Evolutionary conservation across 2,329 filamentous ascomycete species (phyloP), one percentile per base, ranked within the genome.

Genomic region (Penicillium aurantiogriseum): DNA sequence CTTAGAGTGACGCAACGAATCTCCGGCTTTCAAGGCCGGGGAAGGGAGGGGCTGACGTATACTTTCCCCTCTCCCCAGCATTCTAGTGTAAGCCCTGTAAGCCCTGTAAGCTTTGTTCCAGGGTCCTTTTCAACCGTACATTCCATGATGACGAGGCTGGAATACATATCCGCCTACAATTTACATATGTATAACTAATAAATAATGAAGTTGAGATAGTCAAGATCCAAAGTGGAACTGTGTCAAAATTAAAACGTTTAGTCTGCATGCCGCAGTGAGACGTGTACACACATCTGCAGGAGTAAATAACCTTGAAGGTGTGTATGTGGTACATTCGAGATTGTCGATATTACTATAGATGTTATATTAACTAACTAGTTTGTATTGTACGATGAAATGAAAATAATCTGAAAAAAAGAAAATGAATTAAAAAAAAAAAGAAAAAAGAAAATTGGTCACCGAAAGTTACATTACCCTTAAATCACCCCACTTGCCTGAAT

Each of bases 401-500:
- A 33, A 33, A 33, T 33, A 33, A 33, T 1, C 15, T 21, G 21
- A 19, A 39, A 45, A 45, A 25, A 19, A 35, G 29, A 25, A 21
- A 31, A 25, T 10, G 9, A 29, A 23, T 23, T 23, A 23, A 23
- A 23, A 35, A 25, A 23, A 33, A 6, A 45, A 19, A n/a, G 19
- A 25, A 19, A 23, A 25, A 39, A 38, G 25, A 25, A 21, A 31
- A 21, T 49, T 25, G 36, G 60, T 61, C 40, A 54, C 50, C 42
- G 40, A 52, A 23, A 13, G 59, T 63, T 49, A 51, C 8, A 39
- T 33, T 63, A 64, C 49, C 17, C 23, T 15, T 39, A 49, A 27
- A 40, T 33, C 56, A 62, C 51, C 17, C 36, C 27, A 23, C 60
- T 49, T 61, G 57, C 8, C 64, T 57, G 17, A 10, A 51, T 62